Evolutionary conservation across 2,329 filamentous ascomycete species (phyloP).

Genomic region (Alternaria triticimaculans): DNA sequence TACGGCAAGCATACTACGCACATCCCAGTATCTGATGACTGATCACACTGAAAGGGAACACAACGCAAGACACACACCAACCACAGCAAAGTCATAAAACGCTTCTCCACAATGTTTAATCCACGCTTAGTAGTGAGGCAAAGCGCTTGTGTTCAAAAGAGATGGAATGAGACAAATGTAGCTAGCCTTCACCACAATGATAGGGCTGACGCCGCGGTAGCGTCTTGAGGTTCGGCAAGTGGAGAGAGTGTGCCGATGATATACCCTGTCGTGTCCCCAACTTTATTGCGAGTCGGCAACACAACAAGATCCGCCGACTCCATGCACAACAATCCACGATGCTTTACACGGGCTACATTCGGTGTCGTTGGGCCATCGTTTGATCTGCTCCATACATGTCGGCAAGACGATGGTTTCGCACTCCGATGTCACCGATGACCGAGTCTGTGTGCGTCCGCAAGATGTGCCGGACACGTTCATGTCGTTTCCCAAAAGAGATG

Average conservation of each 20-base stretch:
- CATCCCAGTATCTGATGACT: no score
- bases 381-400: background rate
- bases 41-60: no score
- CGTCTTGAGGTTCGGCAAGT: background rate
- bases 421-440: background rate
- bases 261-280: background rate
- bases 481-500: background rate
- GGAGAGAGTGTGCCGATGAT: background rate
- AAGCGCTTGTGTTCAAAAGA: no score
- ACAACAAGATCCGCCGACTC: background rate
- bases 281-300: background rate
- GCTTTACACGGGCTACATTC: background rate
- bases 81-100: no score
- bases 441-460: background rate
- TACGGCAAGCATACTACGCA: no score
- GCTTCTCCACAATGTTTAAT: no score
- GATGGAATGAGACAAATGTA: no score
- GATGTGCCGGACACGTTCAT: background rate
- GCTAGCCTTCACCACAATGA: background rate
- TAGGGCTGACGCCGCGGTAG: background rate
- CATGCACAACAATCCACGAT: background rate
- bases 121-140: no score
- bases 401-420: background rate
- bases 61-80: no score
- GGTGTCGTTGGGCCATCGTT: background rate